Base-by-base conservation (phyloP, 176 grass and related monocot species). In the Cocos nucifera region DNA sequence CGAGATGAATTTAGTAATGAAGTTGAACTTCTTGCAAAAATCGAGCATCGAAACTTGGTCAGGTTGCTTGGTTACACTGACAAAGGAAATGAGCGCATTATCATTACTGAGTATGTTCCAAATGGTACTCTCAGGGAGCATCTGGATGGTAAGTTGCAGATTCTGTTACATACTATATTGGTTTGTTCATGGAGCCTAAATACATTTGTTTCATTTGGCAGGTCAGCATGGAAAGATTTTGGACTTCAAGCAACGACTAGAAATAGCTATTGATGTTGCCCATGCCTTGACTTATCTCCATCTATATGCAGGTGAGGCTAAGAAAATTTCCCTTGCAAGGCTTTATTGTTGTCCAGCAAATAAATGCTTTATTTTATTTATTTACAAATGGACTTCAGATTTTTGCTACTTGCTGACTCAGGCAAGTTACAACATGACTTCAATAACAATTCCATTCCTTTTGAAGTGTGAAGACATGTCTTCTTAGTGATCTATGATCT, bases 41-140 rank as follows among this genome's bases (percentile, higher is more conserved):
- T 98, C 80, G 94, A 98, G 58, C 94, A 98, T 50, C 78, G 82
- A n/a, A 98, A 83, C 73, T 85, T 98, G 60, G 94, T 98, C 76
- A 98, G 84, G 44, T 79, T 98, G 66, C 80, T 98, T 74, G 94
- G 94, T 35, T 89, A 66, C 49, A 76, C 75, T 49, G 82, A 86
- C 50, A 92, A 78, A 93, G 88, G 84, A 89, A 78, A 92, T 69
- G 94, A 98, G 62, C 88, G 88, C 69, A 98, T 98, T 71, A 82
- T 98, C 66, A 86, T 98, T 63, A 92, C 88, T 27, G 94, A 98
- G 65, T 98, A 70, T 74, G 88, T 92, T 74, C 71, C 94, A 75
- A 98, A 98, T 86, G 88, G 94, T 32, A 98, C 94, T 66, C 71
- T 98, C 19, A 88, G 94, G 65, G 94, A 98, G 70, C 94, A 98